These are phyloP conservation scores for Arthroderma uncinatum DNA, from an alignment of 2,329 filamentous ascomycete species.

Conservation along the genomic window DNA sequence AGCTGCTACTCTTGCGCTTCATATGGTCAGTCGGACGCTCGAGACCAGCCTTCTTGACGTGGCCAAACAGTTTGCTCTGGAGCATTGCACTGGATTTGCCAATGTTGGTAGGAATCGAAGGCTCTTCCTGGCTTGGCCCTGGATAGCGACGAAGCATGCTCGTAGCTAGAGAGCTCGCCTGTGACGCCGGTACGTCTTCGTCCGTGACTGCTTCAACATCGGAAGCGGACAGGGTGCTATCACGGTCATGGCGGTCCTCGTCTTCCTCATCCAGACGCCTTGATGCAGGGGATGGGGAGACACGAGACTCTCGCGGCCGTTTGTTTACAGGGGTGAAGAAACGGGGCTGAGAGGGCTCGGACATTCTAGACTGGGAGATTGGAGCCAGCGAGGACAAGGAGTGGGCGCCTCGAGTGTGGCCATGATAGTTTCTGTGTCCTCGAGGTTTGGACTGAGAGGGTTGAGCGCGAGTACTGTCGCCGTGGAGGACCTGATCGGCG, in stretches of 20 bases:
- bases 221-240: constrained; percentile 71
- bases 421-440: constrained; percentile 39
- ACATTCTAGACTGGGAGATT: background rate
- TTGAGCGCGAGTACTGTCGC: constrained; percentile 63
- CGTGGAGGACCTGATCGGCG: constrained; percentile 63
- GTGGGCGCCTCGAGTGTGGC: constrained; percentile 65
- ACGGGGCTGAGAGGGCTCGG: constrained; percentile 46
- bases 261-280: constrained; percentile 24
- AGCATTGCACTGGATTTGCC: constrained; percentile 38
- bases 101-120: constrained; percentile 27
- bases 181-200: constrained; percentile 58
- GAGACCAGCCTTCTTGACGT: constrained; percentile 46
- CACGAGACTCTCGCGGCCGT: constrained; percentile 44
- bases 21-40: constrained; percentile 22
- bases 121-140: constrained; percentile 26
- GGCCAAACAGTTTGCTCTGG: constrained; percentile 54
- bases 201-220: constrained; percentile 47
- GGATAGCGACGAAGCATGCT: constrained; percentile 57
- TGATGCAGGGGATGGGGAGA: constrained; percentile 31
- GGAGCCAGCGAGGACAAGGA: constrained; percentile 62
- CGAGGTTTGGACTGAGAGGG: constrained; percentile 52
- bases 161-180: constrained; percentile 66
- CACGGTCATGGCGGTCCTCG: constrained; percentile 57
- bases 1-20: constrained; percentile 34
- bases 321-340: constrained; percentile 51